Conservation (phyloP, 2,329 filamentous ascomycete genomes). For the Cryphonectria parasitica region DNA sequence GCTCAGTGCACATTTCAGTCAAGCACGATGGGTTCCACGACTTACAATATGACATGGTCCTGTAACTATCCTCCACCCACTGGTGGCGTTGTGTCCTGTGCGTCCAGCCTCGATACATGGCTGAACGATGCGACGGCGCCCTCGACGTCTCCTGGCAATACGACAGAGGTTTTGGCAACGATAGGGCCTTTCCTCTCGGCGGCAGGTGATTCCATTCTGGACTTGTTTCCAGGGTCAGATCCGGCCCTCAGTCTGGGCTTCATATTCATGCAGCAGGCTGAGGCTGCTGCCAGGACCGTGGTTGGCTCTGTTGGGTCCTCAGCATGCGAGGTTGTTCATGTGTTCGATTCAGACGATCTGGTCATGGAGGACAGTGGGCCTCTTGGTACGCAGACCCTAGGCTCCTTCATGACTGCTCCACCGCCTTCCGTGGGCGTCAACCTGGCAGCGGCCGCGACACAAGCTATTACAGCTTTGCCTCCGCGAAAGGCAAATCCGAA, state of each 20-base stretch:
- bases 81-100: slow-evolving; percentile 31
- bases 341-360: slow-evolving; percentile 31
- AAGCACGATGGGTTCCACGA: slow-evolving; percentile 16
- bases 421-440: slow-evolving; percentile 28
- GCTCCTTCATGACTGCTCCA: slow-evolving; percentile 32
- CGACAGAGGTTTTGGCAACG: slow-evolving; percentile 29
- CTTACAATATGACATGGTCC: slow-evolving; percentile 31
- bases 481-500: slow-evolving; percentile 28
- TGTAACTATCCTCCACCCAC: slow-evolving; percentile 32
- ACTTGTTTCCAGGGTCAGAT: slow-evolving; percentile 31
- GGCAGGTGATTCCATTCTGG: slow-evolving; percentile 26
- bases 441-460: slow-evolving; percentile 26
- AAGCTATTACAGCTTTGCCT: slow-evolving; percentile 18
- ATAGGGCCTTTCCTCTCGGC: slow-evolving; percentile 30
- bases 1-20: slow-evolving; percentile 29
- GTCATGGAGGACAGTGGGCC: slow-evolving; percentile 32
- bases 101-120: slow-evolving; percentile 31
- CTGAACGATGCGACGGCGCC: slow-evolving; percentile 20
- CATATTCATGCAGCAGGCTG: slow-evolving; percentile 28
- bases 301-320: slow-evolving; percentile 28
- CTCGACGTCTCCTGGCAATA: slow-evolving; percentile 19
- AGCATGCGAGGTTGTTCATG: slow-evolving; percentile 32
- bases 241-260: slow-evolving; percentile 29
- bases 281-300: slow-evolving; percentile 29
- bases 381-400: slow-evolving; percentile 30